A percentile compares a stretch with the other conserved stretches of the same genome.
phyloP scores from a whole-genome alignment of 2,329 filamentous ascomycete species.

The Hymenoscyphus fraxineus region DNA sequence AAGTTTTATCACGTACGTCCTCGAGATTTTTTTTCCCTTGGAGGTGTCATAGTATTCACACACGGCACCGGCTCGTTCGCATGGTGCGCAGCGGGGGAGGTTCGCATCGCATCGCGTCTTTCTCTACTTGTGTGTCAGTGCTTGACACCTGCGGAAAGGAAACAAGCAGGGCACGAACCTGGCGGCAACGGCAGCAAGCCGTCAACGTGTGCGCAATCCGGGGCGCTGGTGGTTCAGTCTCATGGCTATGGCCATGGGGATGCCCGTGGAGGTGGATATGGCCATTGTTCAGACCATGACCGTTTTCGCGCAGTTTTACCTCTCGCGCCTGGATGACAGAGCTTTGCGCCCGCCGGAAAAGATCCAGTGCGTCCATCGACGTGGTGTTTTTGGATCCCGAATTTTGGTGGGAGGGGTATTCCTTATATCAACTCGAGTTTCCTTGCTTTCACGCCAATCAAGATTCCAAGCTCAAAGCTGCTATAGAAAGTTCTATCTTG shows the following conservation, averaged over 20 bases:
- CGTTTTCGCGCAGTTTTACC: slow-evolving; percentile 32
- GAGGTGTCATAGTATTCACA: slow-evolving; percentile 96
- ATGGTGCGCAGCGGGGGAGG: slow-evolving; percentile 85
- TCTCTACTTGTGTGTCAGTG: slow-evolving; percentile 46
- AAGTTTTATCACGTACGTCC: slow-evolving; percentile 87
- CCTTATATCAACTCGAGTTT: slow-evolving; percentile 14
- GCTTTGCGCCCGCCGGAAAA: slow-evolving; percentile 56
- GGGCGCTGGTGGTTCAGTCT: slow-evolving; percentile 49
- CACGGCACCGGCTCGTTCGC: slow-evolving; percentile 82
- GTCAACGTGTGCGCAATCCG: slow-evolving; percentile 76
- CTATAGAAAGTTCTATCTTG: neutral
- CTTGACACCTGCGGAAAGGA: slow-evolving; percentile 37
- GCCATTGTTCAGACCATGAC: too few relatives aligned
- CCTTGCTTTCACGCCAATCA: slow-evolving; percentile 26
- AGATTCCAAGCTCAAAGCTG: neutral
- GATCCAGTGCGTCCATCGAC: slow-evolving; percentile 55
- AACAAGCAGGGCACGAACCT: slow-evolving; percentile 49
- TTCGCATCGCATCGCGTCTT: slow-evolving; percentile 96
- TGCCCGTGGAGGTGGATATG: too few relatives aligned
- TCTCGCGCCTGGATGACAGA: slow-evolving; percentile 36
- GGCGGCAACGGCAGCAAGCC: slow-evolving; percentile 74
- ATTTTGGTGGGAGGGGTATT: neutral
- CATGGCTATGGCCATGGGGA: slow-evolving; percentile 30
- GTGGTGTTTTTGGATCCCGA: neutral
- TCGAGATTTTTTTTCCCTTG: slow-evolving; percentile 79